Conservation (phyloP, 129 eudicot species). For the Daucus carota region DNA sequence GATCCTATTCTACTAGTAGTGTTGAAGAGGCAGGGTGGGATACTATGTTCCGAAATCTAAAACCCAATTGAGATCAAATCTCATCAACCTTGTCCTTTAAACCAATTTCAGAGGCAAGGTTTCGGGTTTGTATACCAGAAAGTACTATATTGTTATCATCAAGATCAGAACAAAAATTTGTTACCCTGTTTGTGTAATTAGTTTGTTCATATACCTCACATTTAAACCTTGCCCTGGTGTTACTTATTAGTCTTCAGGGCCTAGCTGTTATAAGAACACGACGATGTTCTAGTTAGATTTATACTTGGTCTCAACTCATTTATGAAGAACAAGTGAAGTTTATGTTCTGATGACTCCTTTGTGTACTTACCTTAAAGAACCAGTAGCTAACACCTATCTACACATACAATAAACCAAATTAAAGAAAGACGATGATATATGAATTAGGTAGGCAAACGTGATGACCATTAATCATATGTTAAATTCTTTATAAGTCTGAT, state of each 20-base stretch:
- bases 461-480: neutral
- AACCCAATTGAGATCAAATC: constrained; percentile 60
- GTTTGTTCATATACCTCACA: neutral
- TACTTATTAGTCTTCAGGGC: neutral
- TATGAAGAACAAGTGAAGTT: neutral
- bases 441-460: neutral
- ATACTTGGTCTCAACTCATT: neutral
- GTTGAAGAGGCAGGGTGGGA: constrained; percentile 70
- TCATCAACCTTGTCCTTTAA: neutral
- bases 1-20: constrained; percentile 28
- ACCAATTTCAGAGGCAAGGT: constrained; percentile 41
- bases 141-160: neutral
- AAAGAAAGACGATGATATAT: neutral
- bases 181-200: neutral
- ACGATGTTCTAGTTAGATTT: neutral
- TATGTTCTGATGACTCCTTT: neutral
- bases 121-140: constrained; percentile 41
- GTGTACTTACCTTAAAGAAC: neutral
- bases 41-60: constrained; percentile 75
- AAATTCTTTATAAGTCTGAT: neutral
- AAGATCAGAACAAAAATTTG: neutral
- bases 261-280: neutral
- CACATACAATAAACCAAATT: neutral
- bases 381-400: neutral
- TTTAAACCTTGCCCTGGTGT: neutral